Conservation (phyloP, 176 grass and related monocot genomes). For the Paspalum notatum region DNA sequence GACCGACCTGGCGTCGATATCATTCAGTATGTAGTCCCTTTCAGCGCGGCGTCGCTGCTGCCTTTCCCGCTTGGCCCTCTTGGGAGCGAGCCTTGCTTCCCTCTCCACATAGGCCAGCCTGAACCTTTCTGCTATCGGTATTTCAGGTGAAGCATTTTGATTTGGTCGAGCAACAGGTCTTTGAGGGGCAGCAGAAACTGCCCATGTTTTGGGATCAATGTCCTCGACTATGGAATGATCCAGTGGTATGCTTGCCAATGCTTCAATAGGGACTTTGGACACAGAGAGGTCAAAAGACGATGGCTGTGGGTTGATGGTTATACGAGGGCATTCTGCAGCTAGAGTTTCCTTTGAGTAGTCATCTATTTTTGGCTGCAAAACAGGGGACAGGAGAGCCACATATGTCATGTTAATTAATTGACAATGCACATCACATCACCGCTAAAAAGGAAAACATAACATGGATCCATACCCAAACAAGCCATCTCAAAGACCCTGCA, state of each 20-base stretch:
- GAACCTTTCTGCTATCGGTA: constrained; percentile 80
- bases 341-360: constrained; percentile 75
- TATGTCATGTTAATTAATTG: neutral
- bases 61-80: constrained; percentile 80
- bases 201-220: constrained; percentile 88
- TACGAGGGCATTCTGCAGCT: constrained; percentile 69
- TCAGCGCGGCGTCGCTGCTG: constrained; percentile 70
- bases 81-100: constrained; percentile 79
- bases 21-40: constrained; percentile 68
- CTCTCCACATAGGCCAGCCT: constrained; percentile 76
- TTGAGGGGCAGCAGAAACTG: constrained; percentile 50
- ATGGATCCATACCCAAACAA: constrained; percentile 75
- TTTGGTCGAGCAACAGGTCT: constrained; percentile 15
- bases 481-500: constrained; percentile 74
- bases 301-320: constrained; percentile 71
- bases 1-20: constrained; percentile 67
- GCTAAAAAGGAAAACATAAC: neutral
- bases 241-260: constrained; percentile 58
- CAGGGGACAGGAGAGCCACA: neutral
- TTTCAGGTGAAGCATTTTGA: constrained; percentile 41
- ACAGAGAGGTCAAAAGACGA: constrained; percentile 53
- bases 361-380: constrained; percentile 78
- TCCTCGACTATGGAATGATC: constrained; percentile 72
- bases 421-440: neutral
- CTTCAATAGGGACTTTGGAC: constrained; percentile 64